Evolutionary conservation across 1,139 yeast species (phyloP).

Genomic region (Geotrichum fermentans): DNA sequence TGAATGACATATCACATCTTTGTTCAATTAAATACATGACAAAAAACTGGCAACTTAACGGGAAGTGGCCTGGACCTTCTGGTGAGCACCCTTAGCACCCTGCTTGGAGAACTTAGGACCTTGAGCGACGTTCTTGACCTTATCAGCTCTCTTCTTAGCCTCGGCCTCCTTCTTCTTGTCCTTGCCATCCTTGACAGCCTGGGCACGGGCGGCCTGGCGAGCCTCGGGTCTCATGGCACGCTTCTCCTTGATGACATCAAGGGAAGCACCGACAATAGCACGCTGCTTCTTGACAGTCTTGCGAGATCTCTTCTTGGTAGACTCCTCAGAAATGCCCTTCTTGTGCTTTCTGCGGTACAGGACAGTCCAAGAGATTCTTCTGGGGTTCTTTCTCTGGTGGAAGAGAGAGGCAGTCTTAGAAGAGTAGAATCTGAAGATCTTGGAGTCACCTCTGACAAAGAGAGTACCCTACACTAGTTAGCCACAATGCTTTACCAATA

Average conservation of each 20-base stretch:
- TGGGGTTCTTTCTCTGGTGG: constrained; percentile 99
- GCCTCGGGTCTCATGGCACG: constrained; percentile 93
- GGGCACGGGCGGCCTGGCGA: constrained; percentile 96
- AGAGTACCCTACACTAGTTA: constrained; percentile 61
- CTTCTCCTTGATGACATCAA: constrained; percentile 97
- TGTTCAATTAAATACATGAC: constrained; percentile 13
- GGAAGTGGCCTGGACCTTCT: constrained; percentile 88
- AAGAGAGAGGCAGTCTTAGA: constrained; percentile 97
- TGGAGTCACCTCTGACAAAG: constrained; percentile 99
- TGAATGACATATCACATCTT: constrained; percentile 2
- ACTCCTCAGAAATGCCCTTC: constrained; percentile 99
- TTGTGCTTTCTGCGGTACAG: constrained; percentile 99
- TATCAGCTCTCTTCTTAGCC: constrained; percentile 82
- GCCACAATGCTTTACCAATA: neutral
- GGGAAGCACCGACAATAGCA: constrained; percentile 98
- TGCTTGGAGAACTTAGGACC: constrained; percentile 53
- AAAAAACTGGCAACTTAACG: constrained; percentile 52
- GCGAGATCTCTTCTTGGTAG: constrained; percentile 94
- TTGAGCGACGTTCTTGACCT: constrained; percentile 79
- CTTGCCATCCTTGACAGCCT: constrained; percentile 85
- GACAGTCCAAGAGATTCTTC: constrained; percentile 99
- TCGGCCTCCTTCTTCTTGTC: constrained; percentile 92
- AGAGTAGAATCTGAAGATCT: constrained; percentile 98
- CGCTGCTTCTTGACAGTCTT: constrained; percentile 98
- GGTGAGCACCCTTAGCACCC: constrained; percentile 39